Conservation (phyloP, 305 asterid genomes). For the Fraxinus paxiana region DNA sequence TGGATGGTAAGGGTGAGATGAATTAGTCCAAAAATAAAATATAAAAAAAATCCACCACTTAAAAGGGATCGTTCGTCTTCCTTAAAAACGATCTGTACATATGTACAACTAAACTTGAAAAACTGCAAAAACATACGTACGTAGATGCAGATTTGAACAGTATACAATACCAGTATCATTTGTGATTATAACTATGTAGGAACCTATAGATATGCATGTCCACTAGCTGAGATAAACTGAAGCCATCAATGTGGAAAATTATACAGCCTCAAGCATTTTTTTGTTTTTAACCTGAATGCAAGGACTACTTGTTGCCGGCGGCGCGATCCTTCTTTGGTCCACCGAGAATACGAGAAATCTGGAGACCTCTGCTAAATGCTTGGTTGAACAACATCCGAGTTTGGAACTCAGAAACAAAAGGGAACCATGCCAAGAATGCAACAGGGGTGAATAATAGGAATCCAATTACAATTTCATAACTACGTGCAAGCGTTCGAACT, state of each 20-base stretch:
- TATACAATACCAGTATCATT: background rate
- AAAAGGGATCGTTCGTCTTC: background rate
- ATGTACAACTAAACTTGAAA: background rate
- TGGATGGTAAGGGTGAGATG: background rate
- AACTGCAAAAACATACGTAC: background rate
- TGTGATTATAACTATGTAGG: background rate
- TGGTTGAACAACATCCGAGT: slow-evolving; percentile 96
- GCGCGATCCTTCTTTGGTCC: slow-evolving; percentile 91
- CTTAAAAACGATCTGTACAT: background rate
- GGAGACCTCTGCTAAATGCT: slow-evolving; percentile 97
- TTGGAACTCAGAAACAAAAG: slow-evolving; percentile 96
- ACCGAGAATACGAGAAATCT: slow-evolving; percentile 96
- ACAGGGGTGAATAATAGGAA: slow-evolving; percentile 77
- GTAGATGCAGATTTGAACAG: background rate
- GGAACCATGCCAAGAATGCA: slow-evolving; percentile 99
- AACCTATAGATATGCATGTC: background rate
- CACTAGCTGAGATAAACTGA: background rate
- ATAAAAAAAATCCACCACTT: background rate
- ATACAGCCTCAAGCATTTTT: background rate
- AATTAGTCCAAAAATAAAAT: background rate
- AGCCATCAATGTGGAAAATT: background rate
- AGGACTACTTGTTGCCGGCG: slow-evolving; percentile 62
- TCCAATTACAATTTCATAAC: slow-evolving; percentile 76
- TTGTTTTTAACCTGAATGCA: background rate
- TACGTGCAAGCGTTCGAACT: slow-evolving; percentile 71